These are phyloP conservation scores for Exophiala phaeomuriformis DNA, from an alignment of 2,329 filamentous ascomycete species.

Conservation along the genomic window DNA sequence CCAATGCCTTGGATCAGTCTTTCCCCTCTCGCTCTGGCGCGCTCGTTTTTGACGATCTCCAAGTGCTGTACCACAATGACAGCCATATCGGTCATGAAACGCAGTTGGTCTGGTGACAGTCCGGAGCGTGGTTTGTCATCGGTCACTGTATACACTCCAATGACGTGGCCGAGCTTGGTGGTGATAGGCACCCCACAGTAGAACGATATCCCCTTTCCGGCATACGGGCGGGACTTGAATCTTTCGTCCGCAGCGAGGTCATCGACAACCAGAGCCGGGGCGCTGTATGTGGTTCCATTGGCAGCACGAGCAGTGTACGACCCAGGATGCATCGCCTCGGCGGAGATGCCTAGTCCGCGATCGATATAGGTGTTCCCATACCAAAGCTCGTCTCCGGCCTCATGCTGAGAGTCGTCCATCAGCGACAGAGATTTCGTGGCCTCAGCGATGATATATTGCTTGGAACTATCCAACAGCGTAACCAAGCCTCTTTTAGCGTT, in stretches of 20 bases:
- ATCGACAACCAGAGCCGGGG: slow-evolving; percentile 30
- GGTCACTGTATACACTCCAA: slow-evolving; percentile 55
- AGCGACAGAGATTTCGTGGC: slow-evolving; percentile 41
- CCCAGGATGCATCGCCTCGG: slow-evolving; percentile 24
- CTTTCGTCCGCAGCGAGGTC: slow-evolving; percentile 36
- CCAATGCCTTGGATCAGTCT: slow-evolving; percentile 50
- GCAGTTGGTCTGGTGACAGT: slow-evolving; percentile 42
- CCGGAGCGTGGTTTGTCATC: slow-evolving; percentile 51
- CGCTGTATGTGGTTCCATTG: slow-evolving; percentile 16
- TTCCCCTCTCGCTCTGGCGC: slow-evolving; percentile 47
- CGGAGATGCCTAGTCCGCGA: slow-evolving; percentile 29
- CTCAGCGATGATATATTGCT: slow-evolving; percentile 48
- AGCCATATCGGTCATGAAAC: slow-evolving; percentile 52
- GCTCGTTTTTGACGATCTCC: slow-evolving; percentile 48
- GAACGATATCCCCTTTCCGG: slow-evolving; percentile 39
- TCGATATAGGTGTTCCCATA: slow-evolving; percentile 31
- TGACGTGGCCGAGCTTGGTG: slow-evolving; percentile 49
- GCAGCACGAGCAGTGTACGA: slow-evolving; percentile 13
- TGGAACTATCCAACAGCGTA: slow-evolving; percentile 45
- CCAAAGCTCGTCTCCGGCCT: slow-evolving; percentile 28
- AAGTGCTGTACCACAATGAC: slow-evolving; percentile 55
- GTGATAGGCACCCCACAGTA: slow-evolving; percentile 57
- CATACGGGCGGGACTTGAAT: slow-evolving; percentile 35
- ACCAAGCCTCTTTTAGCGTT: slow-evolving; percentile 41
- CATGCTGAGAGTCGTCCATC: slow-evolving; percentile 27